Base-by-base conservation (phyloP, 1,284 basidiomycete genomes). In the Salmacisia buchloeana region DNA sequence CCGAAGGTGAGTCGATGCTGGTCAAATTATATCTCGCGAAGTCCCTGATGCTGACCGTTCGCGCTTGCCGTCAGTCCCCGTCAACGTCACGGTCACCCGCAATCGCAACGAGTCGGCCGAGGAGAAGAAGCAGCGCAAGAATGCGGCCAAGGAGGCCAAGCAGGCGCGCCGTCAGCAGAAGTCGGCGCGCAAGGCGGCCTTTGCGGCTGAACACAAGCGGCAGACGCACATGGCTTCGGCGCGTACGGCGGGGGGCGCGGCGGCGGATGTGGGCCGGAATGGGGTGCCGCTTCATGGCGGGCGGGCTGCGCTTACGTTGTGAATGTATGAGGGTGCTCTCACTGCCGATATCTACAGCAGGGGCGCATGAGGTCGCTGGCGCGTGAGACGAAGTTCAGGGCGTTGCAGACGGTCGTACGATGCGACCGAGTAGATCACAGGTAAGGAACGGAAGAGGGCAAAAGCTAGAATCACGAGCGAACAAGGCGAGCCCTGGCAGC, bases 41-140 rank as follows among this genome's bases (percentile, higher is more conserved):
- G 23, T n/a, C 23, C 6, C 41, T 43, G 7, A 18, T 43, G 10
- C 10, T 38, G n/a, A 15, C 18, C 41, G 6, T 21, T 18, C 41
- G 18, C 2, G 7, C 15, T 18, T 43, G 41, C 41, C 7, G 10
- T n/a, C 31, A 54, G 49, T 54, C 15, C 49, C 49, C 13, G 6
- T n/a, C 13, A 27, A 33, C 12, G 38, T 33, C 9, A 59, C 58
- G 13, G 31, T 59, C 58, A 59, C 38, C 4, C 25, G 58, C 18
- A 21, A 35, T 33, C 66, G 65, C 12, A 69, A 70, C 57, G 68
- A 62, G 52, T 33, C 66, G 2, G 67, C 64, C 21, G 68, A 71
- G 34, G 92, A 91, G 52, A 92, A 91, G 81, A 92, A 88, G 74
- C 86, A 87, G 0, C 86, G 96, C 23, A 99, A 98, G 80, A 84